phyloP scores from a whole-genome alignment of 2,329 filamentous ascomycete genomes.

The Rutstroemia sp. region DNA sequence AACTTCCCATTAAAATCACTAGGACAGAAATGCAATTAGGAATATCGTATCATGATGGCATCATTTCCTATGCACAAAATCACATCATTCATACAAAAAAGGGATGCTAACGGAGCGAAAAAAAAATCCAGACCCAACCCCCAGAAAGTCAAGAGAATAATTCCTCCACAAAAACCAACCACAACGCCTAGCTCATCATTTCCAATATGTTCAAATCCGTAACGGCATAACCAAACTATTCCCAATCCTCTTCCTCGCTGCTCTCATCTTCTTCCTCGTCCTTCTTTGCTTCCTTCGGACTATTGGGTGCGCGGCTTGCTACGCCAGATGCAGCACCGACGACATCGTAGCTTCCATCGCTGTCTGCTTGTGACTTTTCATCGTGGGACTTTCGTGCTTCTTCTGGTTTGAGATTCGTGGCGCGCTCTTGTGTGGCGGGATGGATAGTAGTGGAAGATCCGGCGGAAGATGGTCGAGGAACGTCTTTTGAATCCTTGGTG shows the following conservation, averaged over 20 bases:
- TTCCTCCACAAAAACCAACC: background rate
- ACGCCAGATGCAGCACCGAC: slow-evolving; percentile 71
- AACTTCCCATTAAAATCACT: no score
- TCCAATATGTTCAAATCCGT: background rate
- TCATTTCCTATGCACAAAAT: no score
- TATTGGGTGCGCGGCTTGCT: slow-evolving; percentile 68
- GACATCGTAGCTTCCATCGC: slow-evolving; percentile 92
- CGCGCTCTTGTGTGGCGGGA: slow-evolving; percentile 35
- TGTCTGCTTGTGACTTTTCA: slow-evolving; percentile 83
- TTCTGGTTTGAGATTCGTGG: slow-evolving; percentile 46
- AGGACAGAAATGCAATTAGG: no score
- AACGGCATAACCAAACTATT: slow-evolving; percentile 45
- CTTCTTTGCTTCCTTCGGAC: slow-evolving; percentile 45
- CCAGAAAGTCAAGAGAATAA: background rate
- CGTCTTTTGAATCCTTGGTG: slow-evolving; percentile 31
- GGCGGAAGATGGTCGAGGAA: slow-evolving; percentile 39
- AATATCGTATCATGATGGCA: no score
- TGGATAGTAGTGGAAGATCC: slow-evolving; percentile 56
- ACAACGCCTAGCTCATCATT: slow-evolving; percentile 13
- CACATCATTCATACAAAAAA: no score
- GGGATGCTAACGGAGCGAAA: background rate
- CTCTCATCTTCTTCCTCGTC: slow-evolving; percentile 47
- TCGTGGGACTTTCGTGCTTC: slow-evolving; percentile 73
- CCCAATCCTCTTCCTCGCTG: slow-evolving; percentile 71
- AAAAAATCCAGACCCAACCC: background rate